Evolutionary conservation across 495 filamentous ascomycete genomes (phyloP), one percentile per base, ranked within the genome.

Genomic region (Glarea lozoyensis): DNA sequence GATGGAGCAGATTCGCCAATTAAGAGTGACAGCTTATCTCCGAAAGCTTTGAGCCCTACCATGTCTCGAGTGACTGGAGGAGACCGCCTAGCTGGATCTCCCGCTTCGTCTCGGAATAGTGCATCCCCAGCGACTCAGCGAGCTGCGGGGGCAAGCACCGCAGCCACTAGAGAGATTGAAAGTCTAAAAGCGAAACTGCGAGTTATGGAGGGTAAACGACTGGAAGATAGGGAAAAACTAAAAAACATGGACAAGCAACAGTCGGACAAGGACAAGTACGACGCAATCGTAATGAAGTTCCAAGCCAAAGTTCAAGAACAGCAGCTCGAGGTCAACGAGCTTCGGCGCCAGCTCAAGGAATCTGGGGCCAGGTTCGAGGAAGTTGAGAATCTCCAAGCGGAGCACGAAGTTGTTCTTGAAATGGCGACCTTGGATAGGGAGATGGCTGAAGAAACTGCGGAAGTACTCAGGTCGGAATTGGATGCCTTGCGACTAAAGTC

Each of bases 401-500:
- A 95, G 40, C 78, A 92, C 61, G 92, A 96, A 13, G 73, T 78
- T 4, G 68, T 82, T 12, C 64, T 95, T 62, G 93, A 98, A 66
- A 81, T 94, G 65, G 86, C 86, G 13, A 81, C 82, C 0, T 66
- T 98, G 15, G 92, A 98, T 56, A 73, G 87, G 12, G 90, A 97
- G 60, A 95, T 97, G 88, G 93, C 92, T 2, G 90, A 96, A 60
- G 90, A 97, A 56, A 85, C 78, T 25, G 82, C 84, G 4, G 92
- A 97, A 48, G 73, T 76, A 13, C 68, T 81, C 23, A 89, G 84
- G 57, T 71, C 75, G 2, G 92, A 97, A 60, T 69, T 89, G 15
- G 85, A 94, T n/a, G 67, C 75, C 3, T 61, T 94, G 33, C 81
- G 83, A 50, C 61, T 69, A 21, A 86, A 78, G 51, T 64, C 76